Conservation (phyloP, 2,329 filamentous ascomycete genomes). For the Lachnellula cervina region DNA sequence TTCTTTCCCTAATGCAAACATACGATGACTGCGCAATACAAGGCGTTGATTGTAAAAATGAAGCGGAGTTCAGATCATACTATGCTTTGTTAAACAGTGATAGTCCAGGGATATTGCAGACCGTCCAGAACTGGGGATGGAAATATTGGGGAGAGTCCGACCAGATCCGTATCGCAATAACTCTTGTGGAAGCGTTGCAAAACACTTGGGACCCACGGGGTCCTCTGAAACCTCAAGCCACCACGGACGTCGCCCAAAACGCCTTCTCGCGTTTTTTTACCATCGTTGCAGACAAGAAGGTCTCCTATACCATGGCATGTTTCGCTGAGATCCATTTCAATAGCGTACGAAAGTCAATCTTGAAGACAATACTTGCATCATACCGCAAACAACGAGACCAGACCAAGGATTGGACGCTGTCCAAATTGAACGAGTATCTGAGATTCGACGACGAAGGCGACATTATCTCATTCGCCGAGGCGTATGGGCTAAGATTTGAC, state of each 20-base stretch:
- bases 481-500: constrained; percentile 52
- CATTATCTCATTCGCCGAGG: constrained; percentile 58
- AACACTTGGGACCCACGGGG: constrained; percentile 54
- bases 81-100: constrained; percentile 58
- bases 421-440: constrained; percentile 52
- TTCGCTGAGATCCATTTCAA: constrained; percentile 65
- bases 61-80: constrained; percentile 62
- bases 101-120: constrained; percentile 53
- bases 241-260: constrained; percentile 40
- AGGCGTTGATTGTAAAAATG: constrained; percentile 54
- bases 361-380: constrained; percentile 50
- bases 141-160: constrained; percentile 52
- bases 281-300: constrained; percentile 50
- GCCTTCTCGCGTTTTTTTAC: constrained; percentile 53
- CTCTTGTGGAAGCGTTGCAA: constrained; percentile 55
- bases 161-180: constrained; percentile 56
- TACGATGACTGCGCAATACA: constrained; percentile 62
- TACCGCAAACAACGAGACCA: constrained; percentile 53
- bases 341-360: constrained; percentile 52
- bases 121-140: constrained; percentile 50
- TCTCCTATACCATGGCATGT: constrained; percentile 67
- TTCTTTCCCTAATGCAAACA: constrained; percentile 60
- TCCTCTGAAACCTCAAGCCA: constrained; percentile 43
- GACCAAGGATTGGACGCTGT: constrained; percentile 55
- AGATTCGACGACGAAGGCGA: constrained; percentile 64